Base-by-base conservation (phyloP, 495 filamentous ascomycete species). In the Pseudoneurospora amorphoporcata region DNA sequence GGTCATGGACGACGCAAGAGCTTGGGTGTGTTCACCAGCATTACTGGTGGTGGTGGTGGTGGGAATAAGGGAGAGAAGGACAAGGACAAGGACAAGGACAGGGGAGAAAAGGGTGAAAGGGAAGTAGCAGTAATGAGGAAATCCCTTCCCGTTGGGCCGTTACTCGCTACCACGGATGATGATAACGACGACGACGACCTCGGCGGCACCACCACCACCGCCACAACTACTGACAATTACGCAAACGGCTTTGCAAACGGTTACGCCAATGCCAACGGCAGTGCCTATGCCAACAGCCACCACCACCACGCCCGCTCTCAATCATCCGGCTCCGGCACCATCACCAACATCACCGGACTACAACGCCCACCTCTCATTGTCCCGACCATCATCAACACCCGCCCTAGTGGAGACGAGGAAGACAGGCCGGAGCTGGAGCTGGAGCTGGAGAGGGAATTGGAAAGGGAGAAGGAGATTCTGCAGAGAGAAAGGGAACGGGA, bases 111-210 rank as follows among this genome's bases (percentile, higher is more conserved):
- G 10, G 40, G 16, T 17, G 53, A 69, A 23, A 16, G 47, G 58
- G 72, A 61, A 23, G 61, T 43, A n/a, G n/a, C n/a, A n/a, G n/a
- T n/a, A n/a, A n/a, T n/a, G 32, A 68, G 19, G 35, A 69, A 4
- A 40, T 45, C 12, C 2, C 3, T 73, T 4, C 5, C 42, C 47
- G 71, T 32, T 69, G 35, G 16, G 3, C 10, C 42, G 8, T 10
- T 43, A 0, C 16, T 19, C 3, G 35, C 42, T 29, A 61, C 17
- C 2, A 37, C 38, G 14, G 69, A 43, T 23, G 53, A 40, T 1
- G 70, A 68, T n/a, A n/a, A n/a, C 6, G 53, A 74, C 17, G 70
- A 45, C 38, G 37, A 73, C 9, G 71, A 72, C 16, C 39, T 6
- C 23, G 32, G 16, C 23, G 23, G 0, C 0, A 37, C 3, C 4